A percentile compares a stretch with the other conserved stretches of the same genome.
phyloP scores from a whole-genome alignment of 257 asterid species.

The Solanum appendiculatum region DNA sequence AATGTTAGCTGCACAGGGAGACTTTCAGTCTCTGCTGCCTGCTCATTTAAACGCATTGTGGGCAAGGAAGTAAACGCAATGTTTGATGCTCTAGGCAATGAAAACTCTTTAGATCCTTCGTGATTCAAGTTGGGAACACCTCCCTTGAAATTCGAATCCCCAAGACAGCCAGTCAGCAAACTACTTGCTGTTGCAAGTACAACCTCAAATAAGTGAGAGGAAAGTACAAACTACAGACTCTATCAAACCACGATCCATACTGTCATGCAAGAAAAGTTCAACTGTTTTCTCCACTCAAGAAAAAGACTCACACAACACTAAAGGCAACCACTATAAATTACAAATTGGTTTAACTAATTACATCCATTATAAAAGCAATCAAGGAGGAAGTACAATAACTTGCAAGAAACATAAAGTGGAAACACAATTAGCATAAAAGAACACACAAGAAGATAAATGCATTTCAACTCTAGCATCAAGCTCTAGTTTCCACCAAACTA shows the following conservation, averaged over 20 bases:
- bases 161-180: constrained; percentile 1
- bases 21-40: neutral
- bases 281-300: neutral
- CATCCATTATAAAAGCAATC: neutral
- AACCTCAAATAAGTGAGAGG: neutral
- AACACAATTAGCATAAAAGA: neutral
- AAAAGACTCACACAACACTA: neutral
- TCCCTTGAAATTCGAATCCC: constrained; percentile 1
- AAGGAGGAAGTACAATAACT: neutral
- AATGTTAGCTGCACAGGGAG: constrained; percentile 12
- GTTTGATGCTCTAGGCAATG: neutral
- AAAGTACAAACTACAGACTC: neutral
- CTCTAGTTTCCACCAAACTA: neutral
- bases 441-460: neutral
- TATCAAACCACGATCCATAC: neutral
- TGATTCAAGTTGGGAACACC: neutral
- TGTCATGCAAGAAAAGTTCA: neutral
- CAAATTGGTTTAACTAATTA: neutral
- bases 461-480: neutral
- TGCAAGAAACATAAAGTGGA: neutral
- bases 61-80: constrained; percentile 11
- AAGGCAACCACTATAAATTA: neutral
- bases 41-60: constrained; percentile 1
- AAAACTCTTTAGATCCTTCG: constrained; percentile 1
- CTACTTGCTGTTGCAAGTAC: constrained; percentile 7